Base-by-base conservation (phyloP, 2,329 filamentous ascomycete genomes). In the Colletotrichum caudatum region DNA sequence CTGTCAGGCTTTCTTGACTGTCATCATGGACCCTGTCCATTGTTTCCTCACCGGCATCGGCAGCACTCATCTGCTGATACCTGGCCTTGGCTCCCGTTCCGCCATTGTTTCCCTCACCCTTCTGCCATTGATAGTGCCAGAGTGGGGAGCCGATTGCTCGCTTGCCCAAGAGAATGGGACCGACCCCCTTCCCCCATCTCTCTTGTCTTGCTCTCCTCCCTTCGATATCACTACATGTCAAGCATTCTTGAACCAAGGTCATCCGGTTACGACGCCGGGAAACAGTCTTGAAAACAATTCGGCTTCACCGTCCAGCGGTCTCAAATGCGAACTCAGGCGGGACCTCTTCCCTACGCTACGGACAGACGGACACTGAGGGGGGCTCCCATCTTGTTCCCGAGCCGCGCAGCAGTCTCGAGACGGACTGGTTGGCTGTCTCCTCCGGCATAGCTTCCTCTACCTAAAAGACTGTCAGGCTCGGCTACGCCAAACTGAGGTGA, bases 401-500 rank as follows among this genome's bases (percentile, higher is more conserved):
- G 46, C n/a, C 37, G 23, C 60, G 46, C 23, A 46, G 23, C 23
- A 46, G 23, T 18, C 23, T 23, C 50, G 46, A 63, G 37, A 5
- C n/a, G 14, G 12, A 18, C 23, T 64, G 8, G 7, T 54, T 12
- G 8, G 14, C 29, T 18, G 29, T 37, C 29, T 59, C n/a, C n/a
- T 33, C 23, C 23, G 39, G 11, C 48, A 23, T 9, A 14, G 35
- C n/a, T 50, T 6, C 26, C 9, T 39, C 20, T 29, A 35, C 44
- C 61, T 12, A 2, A 12, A 41, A 37, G 29, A 5, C 37, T 33
- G 35, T 51, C 61, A 37, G 54, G 61, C 46, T 54, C 50, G 50
- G 61, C 50, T 64, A 44, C 61, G 16, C 37, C 48, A 37, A 64
- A 44, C 37, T 23, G 48, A 29, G n/a, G n/a, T 39, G 41, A 23